These are phyloP conservation scores for Suhomyces sp. DNA, from an alignment of 805 yeast genomes.

Conservation along the genomic window DNA sequence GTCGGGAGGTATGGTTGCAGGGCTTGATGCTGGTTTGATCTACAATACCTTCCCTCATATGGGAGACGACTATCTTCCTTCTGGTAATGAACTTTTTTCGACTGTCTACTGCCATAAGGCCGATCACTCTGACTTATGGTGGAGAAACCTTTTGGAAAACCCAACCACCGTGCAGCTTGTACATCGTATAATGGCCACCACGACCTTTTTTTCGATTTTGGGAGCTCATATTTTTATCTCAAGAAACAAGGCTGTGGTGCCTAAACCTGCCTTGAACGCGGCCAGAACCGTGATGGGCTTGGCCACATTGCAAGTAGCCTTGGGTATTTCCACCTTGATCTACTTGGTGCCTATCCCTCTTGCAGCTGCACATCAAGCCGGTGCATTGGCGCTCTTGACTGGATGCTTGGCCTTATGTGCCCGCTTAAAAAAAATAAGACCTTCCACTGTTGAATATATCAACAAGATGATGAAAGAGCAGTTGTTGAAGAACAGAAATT, in stretches of 20 bases:
- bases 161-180: conserved; percentile 93
- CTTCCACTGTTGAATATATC: conserved; percentile 29
- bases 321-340: conserved; percentile 83
- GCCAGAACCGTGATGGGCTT: conserved; percentile 76
- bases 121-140: conserved; percentile 71
- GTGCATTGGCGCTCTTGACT: conserved; percentile 86
- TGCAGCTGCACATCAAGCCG: conserved; percentile 97
- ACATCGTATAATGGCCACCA: conserved; percentile 80
- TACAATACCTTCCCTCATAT: conserved; percentile 95
- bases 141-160: conserved; percentile 93
- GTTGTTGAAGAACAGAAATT: conserved; percentile 8
- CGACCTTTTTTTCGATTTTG: conserved; percentile 71
- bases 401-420: conserved; percentile 54
- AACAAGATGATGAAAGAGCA: conserved; percentile 29
- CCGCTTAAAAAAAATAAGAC: conserved; percentile 36
- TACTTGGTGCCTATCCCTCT: conserved; percentile 89
- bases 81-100: conserved; percentile 72
- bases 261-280: conserved; percentile 55
- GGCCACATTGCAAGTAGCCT: conserved; percentile 74
- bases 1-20: conserved; percentile 98
- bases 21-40: conserved; percentile 94
- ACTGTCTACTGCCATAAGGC: conserved; percentile 63
- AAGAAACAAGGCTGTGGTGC: conserved; percentile 48
- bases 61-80: conserved; percentile 84
- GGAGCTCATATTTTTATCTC: conserved; percentile 69